Evolutionary conservation across 495 filamentous ascomycete genomes (phyloP), one percentile per base, ranked within the genome.

Genomic region (Chaetomium tenue): DNA sequence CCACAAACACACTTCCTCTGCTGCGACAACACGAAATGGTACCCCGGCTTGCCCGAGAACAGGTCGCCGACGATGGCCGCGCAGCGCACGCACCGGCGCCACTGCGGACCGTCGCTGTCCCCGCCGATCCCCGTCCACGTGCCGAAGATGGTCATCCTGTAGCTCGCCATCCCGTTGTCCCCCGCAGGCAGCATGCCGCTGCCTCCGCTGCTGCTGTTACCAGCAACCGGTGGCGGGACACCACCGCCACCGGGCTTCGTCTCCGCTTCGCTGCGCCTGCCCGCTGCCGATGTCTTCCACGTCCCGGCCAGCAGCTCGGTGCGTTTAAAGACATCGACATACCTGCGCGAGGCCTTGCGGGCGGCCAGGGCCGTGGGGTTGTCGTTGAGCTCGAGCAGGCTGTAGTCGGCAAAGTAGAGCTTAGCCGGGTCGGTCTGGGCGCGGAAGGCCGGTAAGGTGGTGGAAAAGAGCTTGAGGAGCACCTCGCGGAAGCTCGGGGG

Each of bases 31-130:
- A 87, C 67, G 75, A 83, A 86, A 40, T 75, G 74, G 47, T 81
- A 74, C 15, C 76, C 76, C 3, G 76, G 76, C 58, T 74, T 78
- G 22, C 72, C 66, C 16, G 59, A 73, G 37, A 68, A 63, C 15
- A 84, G 63, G 72, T 90, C 88, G 73, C 88, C 88, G 84, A 86
- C 88, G 20, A 87, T 79, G 25, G 80, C 78, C 1, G 79, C 81
- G 70, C 88, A 91, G 57, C 87, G 74, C 20, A 82, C 80, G 66
- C 88, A 91, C 44, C 78, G 72, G 59, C 86, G 79, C 78, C 83
- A 85, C 44, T 74, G 68, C 20, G 70, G 65, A 39, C 61, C 68
- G 28, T 52, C 61, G 16, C 16, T 20, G 22, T 23, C 11, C 22
- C 55, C 55, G 11, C 55, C 55, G 11, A 58, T 28, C 60, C 33